Conservation (phyloP, 192 early-diverging fungal genomes). For the Rhizoclosmatium globosum region DNA sequence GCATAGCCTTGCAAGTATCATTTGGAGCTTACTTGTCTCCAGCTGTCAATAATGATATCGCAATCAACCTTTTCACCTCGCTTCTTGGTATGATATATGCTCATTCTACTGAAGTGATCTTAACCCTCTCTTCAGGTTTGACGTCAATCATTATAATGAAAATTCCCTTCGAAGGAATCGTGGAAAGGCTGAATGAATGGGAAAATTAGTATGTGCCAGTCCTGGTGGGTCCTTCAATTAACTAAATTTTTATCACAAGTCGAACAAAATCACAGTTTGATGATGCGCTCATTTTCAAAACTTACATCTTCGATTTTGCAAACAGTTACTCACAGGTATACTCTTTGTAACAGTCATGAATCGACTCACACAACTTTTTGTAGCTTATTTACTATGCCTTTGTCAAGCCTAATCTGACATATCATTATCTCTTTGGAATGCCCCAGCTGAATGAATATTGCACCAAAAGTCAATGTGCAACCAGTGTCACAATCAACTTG, state of each 20-base stretch:
- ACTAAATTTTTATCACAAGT: neutral
- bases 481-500: constrained; percentile 36
- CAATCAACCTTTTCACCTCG: constrained; percentile 46
- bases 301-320: constrained; percentile 66
- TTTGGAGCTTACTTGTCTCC: constrained; percentile 37
- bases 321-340: constrained; percentile 64
- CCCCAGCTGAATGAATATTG: constrained; percentile 25
- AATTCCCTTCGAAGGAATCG: constrained; percentile 40
- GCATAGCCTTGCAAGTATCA: constrained; percentile 53
- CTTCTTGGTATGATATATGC: constrained; percentile 44
- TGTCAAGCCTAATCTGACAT: constrained; percentile 32
- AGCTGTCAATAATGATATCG: constrained; percentile 31
- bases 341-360: neutral
- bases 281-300: constrained; percentile 65
- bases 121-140: constrained; percentile 27
- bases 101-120: constrained; percentile 7
- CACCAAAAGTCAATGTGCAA: constrained; percentile 29
- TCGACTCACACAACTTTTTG: neutral
- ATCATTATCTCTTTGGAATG: constrained; percentile 32
- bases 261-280: constrained; percentile 35
- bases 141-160: constrained; percentile 35
- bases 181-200: constrained; percentile 53
- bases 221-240: neutral
- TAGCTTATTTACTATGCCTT: constrained; percentile 39
- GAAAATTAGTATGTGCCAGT: constrained; percentile 55